Evolutionary conservation across 306 rosid genomes (phyloP), one percentile per base, ranked within the genome.

Genomic region (Cucumis hystrix): DNA sequence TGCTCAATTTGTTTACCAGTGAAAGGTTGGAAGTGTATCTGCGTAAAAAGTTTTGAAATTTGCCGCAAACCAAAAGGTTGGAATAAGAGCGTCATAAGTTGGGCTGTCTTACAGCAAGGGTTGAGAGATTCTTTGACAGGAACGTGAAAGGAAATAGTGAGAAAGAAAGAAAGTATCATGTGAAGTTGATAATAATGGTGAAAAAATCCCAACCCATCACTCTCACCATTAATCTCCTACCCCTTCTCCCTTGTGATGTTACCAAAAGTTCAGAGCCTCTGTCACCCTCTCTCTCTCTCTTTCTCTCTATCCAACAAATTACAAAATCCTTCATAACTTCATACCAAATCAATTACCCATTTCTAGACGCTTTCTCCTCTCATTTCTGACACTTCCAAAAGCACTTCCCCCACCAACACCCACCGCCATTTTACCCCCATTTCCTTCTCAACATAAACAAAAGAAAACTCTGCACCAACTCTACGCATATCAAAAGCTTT

Each of bases 321-420:
- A 52, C 57, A 16, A 52, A 30, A 65, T 37, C 72, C 72, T 65
- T 65, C 72, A 55, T 1, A 17, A 51, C 45, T 72, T 72, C 62
- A 72, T 28, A 72, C 18, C 61, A 52, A 72, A 72, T 51, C 61
- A 52, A 72, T 12, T 3, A 21, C 13, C 76, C 76, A 71, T 71
- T 71, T 71, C 76, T 71, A 71, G 77, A 72, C 57, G 57, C 77
- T 28, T 72, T 30, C 58, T n/a, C 10, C 10, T 51, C 77, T 72
- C 28, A 51, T 1, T 17, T 28, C 77, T 72, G 77, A 72, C 77
- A 72, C 43, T 51, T 71, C 0, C 45, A 72, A 72, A 72, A 51
- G 74, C 54, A 7, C 6, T 40, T 40, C 74, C 71, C 52, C 74
- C 54, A 0, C 74, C 28, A 11, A 5, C n/a, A 13, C 51, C 74